These are phyloP conservation scores for Pluteus cervinus DNA, from an alignment of 768 basidiomycete genomes.

Conservation along the genomic window DNA sequence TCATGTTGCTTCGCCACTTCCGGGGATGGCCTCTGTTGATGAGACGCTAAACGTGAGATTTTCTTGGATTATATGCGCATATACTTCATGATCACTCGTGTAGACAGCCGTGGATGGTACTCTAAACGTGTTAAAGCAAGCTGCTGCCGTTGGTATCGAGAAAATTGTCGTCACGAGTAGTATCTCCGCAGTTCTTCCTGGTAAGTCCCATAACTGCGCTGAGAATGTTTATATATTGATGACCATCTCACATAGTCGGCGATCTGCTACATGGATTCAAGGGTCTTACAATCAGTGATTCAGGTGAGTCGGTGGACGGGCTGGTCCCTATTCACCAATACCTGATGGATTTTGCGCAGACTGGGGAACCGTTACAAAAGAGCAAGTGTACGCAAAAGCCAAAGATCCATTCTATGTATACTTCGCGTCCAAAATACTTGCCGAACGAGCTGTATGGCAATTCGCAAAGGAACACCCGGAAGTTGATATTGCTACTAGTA, in stretches of 20 bases:
- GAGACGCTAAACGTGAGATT: slow-evolving; percentile 18
- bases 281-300: slow-evolving; percentile 17
- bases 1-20: slow-evolving; percentile 36
- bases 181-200: slow-evolving; percentile 23
- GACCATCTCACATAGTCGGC: too few relatives aligned
- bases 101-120: slow-evolving; percentile 34
- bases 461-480: slow-evolving; percentile 33
- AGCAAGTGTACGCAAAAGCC: slow-evolving; percentile 23
- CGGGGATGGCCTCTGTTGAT: slow-evolving; percentile 18
- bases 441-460: slow-evolving; percentile 36
- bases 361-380: slow-evolving; percentile 26
- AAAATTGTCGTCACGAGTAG: slow-evolving; percentile 29
- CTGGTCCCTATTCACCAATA: not conserved
- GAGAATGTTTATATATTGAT: too few relatives aligned
- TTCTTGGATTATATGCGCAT: not conserved
- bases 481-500: slow-evolving; percentile 32
- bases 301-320: slow-evolving; percentile 9
- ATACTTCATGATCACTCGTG: not conserved
- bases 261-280: slow-evolving; percentile 13
- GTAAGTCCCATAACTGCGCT: too few relatives aligned
- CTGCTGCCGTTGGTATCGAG: slow-evolving; percentile 27
- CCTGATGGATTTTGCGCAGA: slow-evolving; percentile 12
- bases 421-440: slow-evolving; percentile 32
- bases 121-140: slow-evolving; percentile 34
- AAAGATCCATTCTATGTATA: slow-evolving; percentile 28